Percentiles rank a stretch among this genome's conserved stretches.
These are phyloP conservation scores for Cytospora paraplurivora DNA, from an alignment of 2,329 filamentous ascomycete species.

Conservation along the genomic window DNA sequence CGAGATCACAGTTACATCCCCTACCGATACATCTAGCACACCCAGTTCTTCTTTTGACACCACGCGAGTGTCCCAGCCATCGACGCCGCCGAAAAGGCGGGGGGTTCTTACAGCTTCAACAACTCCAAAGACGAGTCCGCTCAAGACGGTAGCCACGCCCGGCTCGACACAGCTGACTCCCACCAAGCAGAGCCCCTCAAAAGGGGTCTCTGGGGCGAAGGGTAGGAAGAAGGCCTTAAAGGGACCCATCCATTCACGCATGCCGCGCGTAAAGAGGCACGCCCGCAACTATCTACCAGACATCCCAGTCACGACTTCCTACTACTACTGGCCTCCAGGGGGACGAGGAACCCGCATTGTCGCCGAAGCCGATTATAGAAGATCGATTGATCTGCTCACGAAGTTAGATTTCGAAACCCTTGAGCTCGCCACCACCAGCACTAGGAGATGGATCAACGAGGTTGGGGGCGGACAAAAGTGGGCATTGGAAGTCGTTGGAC, in stretches of 20 bases:
- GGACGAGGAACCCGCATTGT: conserved; percentile 67
- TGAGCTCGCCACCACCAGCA: conserved; percentile 64
- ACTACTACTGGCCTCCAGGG: conserved; percentile 66
- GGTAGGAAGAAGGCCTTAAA: conserved; percentile 52
- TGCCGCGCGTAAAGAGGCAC: conserved; percentile 66
- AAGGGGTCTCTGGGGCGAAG: conserved; percentile 35
- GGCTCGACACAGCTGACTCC: conserved; percentile 39
- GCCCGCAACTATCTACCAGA: conserved; percentile 53
- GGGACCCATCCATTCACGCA: conserved; percentile 64
- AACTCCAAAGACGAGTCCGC: conserved; percentile 34
- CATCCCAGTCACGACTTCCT: conserved; percentile 55
- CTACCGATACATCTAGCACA: conserved; percentile 32
- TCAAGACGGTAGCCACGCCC: conserved; percentile 34
- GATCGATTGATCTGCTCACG: conserved; percentile 68
- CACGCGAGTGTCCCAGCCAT: conserved; percentile 28
- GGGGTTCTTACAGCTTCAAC: conserved; percentile 28
- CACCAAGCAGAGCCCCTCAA: conserved; percentile 29
- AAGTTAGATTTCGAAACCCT: conserved; percentile 72
- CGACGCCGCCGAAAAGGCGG: conserved; percentile 40
- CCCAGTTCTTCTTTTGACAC: conserved; percentile 36
- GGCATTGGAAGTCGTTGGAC: conserved; percentile 54
- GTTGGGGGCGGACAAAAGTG: conserved; percentile 57
- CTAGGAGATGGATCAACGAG: conserved; percentile 70
- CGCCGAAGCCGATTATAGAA: conserved; percentile 65
- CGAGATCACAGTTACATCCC: conserved; percentile 27